Evolutionary conservation across 2,329 filamentous ascomycete genomes (phyloP).

Genomic region (Biscogniauxia mediterranea): DNA sequence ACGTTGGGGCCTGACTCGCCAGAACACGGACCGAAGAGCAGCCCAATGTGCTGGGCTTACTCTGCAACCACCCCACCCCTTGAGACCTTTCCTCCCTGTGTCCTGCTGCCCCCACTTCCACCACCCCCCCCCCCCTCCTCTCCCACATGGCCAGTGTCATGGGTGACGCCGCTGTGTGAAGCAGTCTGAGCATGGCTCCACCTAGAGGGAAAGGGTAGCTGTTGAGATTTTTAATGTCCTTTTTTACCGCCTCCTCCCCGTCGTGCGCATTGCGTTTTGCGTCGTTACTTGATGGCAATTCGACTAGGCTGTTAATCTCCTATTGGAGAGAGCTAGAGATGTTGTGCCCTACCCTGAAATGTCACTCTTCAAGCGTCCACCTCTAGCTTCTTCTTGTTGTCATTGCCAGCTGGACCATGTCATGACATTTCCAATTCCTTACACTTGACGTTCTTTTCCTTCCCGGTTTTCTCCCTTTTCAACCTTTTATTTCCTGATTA

Average conservation of each 20-base stretch:
- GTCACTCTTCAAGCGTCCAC: constrained; percentile 11
- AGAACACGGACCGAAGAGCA: constrained; percentile 30
- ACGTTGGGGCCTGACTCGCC: constrained; percentile 32
- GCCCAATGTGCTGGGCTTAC: constrained; percentile 29
- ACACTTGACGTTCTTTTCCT: constrained; percentile 1
- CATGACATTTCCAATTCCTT: constrained; percentile 4
- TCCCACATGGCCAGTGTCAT: constrained; percentile 34
- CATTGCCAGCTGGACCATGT: constrained; percentile 1
- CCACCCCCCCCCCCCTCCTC: constrained; percentile 25
- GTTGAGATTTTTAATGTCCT: constrained; percentile 25
- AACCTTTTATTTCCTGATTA: constrained; percentile 9
- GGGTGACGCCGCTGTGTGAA: constrained; percentile 8
- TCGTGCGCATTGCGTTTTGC: constrained; percentile 15
- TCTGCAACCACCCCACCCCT: constrained; percentile 26
- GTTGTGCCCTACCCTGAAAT: constrained; percentile 12
- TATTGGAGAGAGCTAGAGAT: background rate
- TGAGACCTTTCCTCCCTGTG: constrained; percentile 26
- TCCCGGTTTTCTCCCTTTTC: background rate
- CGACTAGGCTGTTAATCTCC: background rate
- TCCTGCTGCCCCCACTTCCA: constrained; percentile 26
- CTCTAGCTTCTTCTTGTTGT: constrained; percentile 11
- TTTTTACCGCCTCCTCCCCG: constrained; percentile 22
- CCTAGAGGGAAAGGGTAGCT: constrained; percentile 26
- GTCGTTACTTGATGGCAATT: constrained; percentile 7
- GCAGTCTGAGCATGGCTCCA: constrained; percentile 12